Base-by-base conservation (phyloP, 176 grass and related monocot species). In the Aegilops bicornis region DNA sequence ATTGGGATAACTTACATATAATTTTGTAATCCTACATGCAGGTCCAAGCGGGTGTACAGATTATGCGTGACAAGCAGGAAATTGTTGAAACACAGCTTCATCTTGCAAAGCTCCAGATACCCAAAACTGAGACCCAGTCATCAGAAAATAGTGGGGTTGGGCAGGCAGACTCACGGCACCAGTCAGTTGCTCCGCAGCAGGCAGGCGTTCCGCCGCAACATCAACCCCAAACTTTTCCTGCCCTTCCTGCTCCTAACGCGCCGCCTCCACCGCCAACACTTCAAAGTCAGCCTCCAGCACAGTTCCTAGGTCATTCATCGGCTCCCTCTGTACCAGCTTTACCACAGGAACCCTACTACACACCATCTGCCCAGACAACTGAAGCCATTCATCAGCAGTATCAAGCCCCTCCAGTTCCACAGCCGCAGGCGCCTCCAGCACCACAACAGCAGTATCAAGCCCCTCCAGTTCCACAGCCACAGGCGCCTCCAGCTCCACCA, bases 61-160 rank as follows among this genome's bases (percentile, higher is more conserved):
- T 96, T 88, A 56, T 99, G 42, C 85, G 92, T 3, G 94, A 96
- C 89, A 96, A 96, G 30, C 97, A 99, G 81, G 90, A 93, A 70
- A 94, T 93, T 73, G 84, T 93, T 39, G 94, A 99, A 83, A 88
- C 89, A 31, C 97, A 96, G 62, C 70, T 96, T 32, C 97, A 94
- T 10, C 97, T 94, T 80, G 83, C 92, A 29, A 96, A 94, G 73
- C 61, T 99, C 30, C 92, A 94, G 61, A 67, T 35, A 76, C 47
- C 86, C 6, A 89, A 89, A 79, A 78, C 72, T 59, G 80, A 69
- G 25, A 64, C 29, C 50, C 80, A 67, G 30, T 73, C 71, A 33
- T 83, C 48, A 32, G 75, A 88, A 71, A 94, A 54, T 40, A 84
- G 30, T 20, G 62, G 85, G 1, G 64, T 39, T 91, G 70, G 81